Percentiles rank a stretch among this genome's conserved stretches.
phyloP scores from a whole-genome alignment of 768 basidiomycete genomes.

The Suillus americanus region DNA sequence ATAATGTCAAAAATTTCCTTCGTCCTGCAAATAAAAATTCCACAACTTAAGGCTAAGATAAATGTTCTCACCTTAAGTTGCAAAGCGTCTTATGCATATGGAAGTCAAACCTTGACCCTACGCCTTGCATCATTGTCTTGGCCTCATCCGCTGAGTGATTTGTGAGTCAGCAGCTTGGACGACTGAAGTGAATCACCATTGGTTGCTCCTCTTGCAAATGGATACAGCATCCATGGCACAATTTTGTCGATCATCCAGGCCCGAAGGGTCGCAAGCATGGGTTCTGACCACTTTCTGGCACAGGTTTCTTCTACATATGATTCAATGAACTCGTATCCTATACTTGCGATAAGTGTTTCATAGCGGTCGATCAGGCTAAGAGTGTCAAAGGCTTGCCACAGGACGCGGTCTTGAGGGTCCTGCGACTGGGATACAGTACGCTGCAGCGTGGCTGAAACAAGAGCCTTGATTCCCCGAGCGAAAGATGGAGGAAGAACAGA shows the following conservation, averaged over 20 bases:
- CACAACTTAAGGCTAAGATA: neutral
- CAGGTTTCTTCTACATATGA: constrained; percentile 65
- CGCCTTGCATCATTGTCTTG: constrained; percentile 67
- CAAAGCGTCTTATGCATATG: constrained; percentile 91
- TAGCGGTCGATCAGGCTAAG: constrained; percentile 82
- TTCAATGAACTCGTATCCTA: constrained; percentile 88
- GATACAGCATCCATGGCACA: constrained; percentile 82
- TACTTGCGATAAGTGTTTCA: constrained; percentile 78
- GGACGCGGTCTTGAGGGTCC: constrained; percentile 30
- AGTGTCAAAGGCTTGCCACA: constrained; percentile 64
- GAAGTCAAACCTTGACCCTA: constrained; percentile 85
- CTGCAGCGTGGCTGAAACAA: constrained; percentile 58
- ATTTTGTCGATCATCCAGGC: constrained; percentile 80
- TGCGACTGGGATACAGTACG: constrained; percentile 22
- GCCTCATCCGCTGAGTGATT: constrained; percentile 63
- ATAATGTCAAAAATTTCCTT: constrained; percentile 95
- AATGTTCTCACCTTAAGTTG: constrained; percentile 67
- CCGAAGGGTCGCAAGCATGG: constrained; percentile 59
- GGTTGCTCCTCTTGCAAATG: constrained; percentile 69
- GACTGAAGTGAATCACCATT: constrained; percentile 37
- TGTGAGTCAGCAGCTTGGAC: constrained; percentile 10
- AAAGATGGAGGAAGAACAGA: constrained; percentile 71
- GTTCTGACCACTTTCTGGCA: constrained; percentile 65
- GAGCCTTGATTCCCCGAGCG: constrained; percentile 62
- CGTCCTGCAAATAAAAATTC: constrained; percentile 41